Conservation (phyloP, 2,329 filamentous ascomycete genomes). For the Colletotrichum liriopes region DNA sequence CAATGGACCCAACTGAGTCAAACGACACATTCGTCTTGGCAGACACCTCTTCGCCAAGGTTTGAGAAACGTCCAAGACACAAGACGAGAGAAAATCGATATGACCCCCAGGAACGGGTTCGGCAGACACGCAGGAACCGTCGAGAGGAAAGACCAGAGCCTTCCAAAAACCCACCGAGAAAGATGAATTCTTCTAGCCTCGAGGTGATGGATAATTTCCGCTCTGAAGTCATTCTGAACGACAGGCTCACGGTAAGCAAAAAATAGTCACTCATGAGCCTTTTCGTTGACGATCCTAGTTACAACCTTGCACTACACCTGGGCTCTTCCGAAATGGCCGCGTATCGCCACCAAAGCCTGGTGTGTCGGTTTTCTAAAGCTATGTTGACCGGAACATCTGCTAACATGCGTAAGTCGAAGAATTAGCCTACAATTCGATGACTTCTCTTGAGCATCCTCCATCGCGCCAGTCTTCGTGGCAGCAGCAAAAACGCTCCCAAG, state of each 20-base stretch:
- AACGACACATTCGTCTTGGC: background rate
- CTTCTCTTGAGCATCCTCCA: slow-evolving; percentile 23
- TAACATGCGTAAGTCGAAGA: slow-evolving; percentile 19
- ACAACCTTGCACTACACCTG: slow-evolving; percentile 55
- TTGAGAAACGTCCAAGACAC: slow-evolving; percentile 66
- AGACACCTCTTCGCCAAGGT: slow-evolving; percentile 47
- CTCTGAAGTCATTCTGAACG: slow-evolving; percentile 66
- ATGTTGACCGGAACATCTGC: background rate
- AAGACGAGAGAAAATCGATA: slow-evolving; percentile 73
- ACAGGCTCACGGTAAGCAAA: slow-evolving; percentile 53
- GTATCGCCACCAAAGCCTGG: slow-evolving; percentile 49
- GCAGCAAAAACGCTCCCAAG: slow-evolving; percentile 43
- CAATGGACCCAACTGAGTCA: background rate
- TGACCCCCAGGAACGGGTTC: slow-evolving; percentile 56
- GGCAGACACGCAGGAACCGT: slow-evolving; percentile 39
- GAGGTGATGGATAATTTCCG: slow-evolving; percentile 71
- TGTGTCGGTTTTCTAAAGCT: slow-evolving; percentile 41
- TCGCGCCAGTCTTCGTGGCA: background rate
- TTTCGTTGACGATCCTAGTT: slow-evolving; percentile 49
- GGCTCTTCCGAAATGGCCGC: slow-evolving; percentile 62
- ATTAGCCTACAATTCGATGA: slow-evolving; percentile 43
- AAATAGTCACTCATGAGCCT: slow-evolving; percentile 15
- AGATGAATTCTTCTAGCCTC: slow-evolving; percentile 54
- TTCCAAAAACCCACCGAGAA: slow-evolving; percentile 40
- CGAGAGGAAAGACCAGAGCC: slow-evolving; percentile 43